Conservation (phyloP, 768 basidiomycete genomes). For the Stropharia rugosoannulata region DNA sequence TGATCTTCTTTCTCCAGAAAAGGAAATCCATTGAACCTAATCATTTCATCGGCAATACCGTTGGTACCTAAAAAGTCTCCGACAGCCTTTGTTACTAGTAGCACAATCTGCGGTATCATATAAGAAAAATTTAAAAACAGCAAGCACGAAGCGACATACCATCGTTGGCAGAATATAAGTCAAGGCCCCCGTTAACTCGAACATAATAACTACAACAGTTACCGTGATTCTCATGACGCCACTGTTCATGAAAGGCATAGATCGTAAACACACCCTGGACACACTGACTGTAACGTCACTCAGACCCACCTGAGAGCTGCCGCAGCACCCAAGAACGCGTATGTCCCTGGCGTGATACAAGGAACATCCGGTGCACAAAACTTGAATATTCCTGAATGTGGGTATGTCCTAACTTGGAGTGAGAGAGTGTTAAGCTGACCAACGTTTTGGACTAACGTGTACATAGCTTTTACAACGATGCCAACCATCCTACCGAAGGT, state of each 20-base stretch:
- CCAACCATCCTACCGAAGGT: slow-evolving; percentile 97
- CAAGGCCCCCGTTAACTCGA: slow-evolving; percentile 94
- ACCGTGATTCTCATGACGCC: slow-evolving; percentile 98
- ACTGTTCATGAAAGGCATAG: slow-evolving; percentile 36
- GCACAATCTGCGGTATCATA: slow-evolving; percentile 69
- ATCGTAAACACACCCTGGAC: neutral
- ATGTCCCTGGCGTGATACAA: slow-evolving; percentile 98
- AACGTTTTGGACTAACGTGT: slow-evolving; percentile 52
- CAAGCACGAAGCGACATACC: slow-evolving; percentile 43
- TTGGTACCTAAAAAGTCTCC: slow-evolving; percentile 91
- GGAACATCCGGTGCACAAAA: slow-evolving; percentile 90
- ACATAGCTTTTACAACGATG: slow-evolving; percentile 92
- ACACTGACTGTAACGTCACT: slow-evolving; percentile 8
- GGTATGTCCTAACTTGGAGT: slow-evolving; percentile 60
- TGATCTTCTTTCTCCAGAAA: slow-evolving; percentile 96
- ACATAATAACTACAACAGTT: slow-evolving; percentile 99
- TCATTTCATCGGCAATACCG: slow-evolving; percentile 97
- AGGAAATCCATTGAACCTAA: slow-evolving; percentile 95
- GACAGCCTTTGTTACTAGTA: slow-evolving; percentile 95
- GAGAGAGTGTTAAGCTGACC: neutral
- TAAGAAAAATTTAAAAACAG: slow-evolving; percentile 6
- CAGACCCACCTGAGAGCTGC: slow-evolving; percentile 78
- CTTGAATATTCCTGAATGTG: slow-evolving; percentile 83
- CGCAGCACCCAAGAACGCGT: slow-evolving; percentile 96
- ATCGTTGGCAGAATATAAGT: slow-evolving; percentile 98